Evolutionary conservation across 371 early-diverging fungal genomes (phyloP).

Genomic region (Basidiobolus meristosporus): DNA sequence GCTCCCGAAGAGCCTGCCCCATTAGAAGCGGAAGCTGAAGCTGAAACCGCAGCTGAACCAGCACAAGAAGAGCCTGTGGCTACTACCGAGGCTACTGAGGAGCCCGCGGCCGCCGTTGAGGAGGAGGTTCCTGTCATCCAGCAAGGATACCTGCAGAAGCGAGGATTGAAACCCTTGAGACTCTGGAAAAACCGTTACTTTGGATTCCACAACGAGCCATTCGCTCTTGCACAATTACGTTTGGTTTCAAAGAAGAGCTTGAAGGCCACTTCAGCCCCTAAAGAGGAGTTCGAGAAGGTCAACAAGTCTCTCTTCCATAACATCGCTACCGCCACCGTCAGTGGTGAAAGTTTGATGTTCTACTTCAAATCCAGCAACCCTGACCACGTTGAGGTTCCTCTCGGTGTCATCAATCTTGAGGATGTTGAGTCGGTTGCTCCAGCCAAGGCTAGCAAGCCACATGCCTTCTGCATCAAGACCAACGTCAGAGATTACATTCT

Average conservation of each 20-base stretch:
- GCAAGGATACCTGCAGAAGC: constrained; percentile 12
- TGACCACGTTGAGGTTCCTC: constrained; percentile 11
- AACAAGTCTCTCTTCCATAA: constrained; percentile 13
- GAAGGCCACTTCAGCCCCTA: constrained; percentile 5
- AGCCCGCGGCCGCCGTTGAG: constrained; percentile 2
- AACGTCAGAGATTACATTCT: constrained; percentile 15
- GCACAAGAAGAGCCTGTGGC: constrained; percentile 4
- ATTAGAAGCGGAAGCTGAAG: background rate
- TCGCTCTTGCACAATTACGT: constrained; percentile 11
- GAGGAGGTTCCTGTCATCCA: constrained; percentile 9
- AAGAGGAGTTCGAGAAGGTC: constrained; percentile 13
- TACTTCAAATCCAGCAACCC: constrained; percentile 18
- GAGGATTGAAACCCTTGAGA: constrained; percentile 15
- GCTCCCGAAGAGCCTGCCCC: background rate
- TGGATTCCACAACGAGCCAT: constrained; percentile 12
- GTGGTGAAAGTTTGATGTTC: constrained; percentile 12
- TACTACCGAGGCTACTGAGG: constrained; percentile 2
- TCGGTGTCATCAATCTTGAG: constrained; percentile 19
- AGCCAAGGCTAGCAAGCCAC: constrained; percentile 12
- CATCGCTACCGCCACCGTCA: constrained; percentile 18
- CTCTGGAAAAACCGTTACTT: constrained; percentile 21
- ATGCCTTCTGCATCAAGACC: constrained; percentile 15
- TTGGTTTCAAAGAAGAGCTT: constrained; percentile 17
- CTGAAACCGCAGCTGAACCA: constrained; percentile 6
- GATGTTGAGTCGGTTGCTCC: constrained; percentile 12